Evolutionary conservation across 106 monocot species (phyloP).

Genomic region (Iris macrosiphon): DNA sequence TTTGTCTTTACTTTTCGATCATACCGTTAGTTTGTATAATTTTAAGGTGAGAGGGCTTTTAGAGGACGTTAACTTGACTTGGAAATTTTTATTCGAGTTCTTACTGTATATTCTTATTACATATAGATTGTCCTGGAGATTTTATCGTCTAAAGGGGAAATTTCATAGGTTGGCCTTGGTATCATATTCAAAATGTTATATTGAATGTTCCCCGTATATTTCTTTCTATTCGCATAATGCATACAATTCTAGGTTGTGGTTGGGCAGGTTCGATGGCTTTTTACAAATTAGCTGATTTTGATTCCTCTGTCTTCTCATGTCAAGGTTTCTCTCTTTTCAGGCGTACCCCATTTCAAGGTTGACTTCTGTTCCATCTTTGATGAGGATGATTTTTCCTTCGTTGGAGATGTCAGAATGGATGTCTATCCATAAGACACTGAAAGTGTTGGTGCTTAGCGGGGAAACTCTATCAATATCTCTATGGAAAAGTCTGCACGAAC

Average conservation of each 20-base stretch:
- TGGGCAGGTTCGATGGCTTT: no score
- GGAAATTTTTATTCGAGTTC: not conserved
- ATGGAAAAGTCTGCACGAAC: conserved; percentile 46
- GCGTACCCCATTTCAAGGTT: conserved; percentile 75
- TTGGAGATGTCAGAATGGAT: conserved; percentile 17
- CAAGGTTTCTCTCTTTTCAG: conserved; percentile 30
- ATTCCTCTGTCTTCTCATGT: conserved; percentile 4
- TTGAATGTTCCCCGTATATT: no score
- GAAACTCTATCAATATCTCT: conserved; percentile 66
- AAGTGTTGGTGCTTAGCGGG: conserved; percentile 81
- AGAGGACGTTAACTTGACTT: no score
- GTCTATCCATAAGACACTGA: conserved; percentile 36
- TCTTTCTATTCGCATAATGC: no score
- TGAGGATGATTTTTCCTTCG: conserved; percentile 39
- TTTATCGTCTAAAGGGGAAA: not conserved
- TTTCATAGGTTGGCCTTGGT: no score
- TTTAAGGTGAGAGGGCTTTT: no score
- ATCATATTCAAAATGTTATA: no score
- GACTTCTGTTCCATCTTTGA: conserved; percentile 65
- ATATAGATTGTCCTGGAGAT: conserved; percentile 1
- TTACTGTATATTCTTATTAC: not conserved
- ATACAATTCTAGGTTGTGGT: no score
- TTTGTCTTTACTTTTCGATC: no score
- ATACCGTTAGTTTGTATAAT: no score
- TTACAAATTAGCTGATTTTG: no score